Evolutionary conservation across 106 monocot genomes (phyloP), one percentile per base, ranked within the genome.

Genomic region (Phalaenopsis equestris): DNA sequence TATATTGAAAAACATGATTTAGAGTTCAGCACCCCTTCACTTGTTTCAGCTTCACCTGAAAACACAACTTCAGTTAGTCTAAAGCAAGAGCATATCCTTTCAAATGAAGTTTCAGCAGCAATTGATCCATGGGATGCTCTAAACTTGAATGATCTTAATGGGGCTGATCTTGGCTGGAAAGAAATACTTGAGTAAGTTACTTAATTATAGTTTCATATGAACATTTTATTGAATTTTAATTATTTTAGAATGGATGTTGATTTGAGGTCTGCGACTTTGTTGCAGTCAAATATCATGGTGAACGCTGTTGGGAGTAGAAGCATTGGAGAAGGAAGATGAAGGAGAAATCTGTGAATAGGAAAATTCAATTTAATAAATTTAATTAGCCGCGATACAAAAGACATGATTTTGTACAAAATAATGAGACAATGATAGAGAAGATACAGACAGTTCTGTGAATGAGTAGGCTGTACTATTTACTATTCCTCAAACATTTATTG

Each of bases 251-350:
- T 14, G 9, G 12, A 70, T 70, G 70, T 11, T 70, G 37, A 37
- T 70, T 70, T 70, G 64, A 64, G n/a, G 0, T 70, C 39, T 39
- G 11, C 10, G 2, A 70, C 6, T 39, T 70, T 74, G 1, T 43
- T 74, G 74, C 74, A 74, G 74, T 19, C 43, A 74, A 74, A 74
- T 74, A 74, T 42, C 74, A 3, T 74, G 74, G 74, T 74, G 45
- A 43, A 74, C 19, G 37, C 37, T 6, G 9, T 4, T 8, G n/a
- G 21, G 74, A 74, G 18, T 42, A 17, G 6, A 72, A 16, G 64
- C n/a, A 21, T 8, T 65, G n/a, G 8, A 23, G 6, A 23, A 2
- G 2, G 24, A 24, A 61, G 18, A 61, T 61, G 21, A 65, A 23
- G 23, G 3, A 14, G 1, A 39, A 3, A 70, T 70, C 39, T 70